Percentiles rank a stretch among this genome's conserved stretches.
Conservation (phyloP, 305 asterid genomes). For the Withania somnifera region DNA sequence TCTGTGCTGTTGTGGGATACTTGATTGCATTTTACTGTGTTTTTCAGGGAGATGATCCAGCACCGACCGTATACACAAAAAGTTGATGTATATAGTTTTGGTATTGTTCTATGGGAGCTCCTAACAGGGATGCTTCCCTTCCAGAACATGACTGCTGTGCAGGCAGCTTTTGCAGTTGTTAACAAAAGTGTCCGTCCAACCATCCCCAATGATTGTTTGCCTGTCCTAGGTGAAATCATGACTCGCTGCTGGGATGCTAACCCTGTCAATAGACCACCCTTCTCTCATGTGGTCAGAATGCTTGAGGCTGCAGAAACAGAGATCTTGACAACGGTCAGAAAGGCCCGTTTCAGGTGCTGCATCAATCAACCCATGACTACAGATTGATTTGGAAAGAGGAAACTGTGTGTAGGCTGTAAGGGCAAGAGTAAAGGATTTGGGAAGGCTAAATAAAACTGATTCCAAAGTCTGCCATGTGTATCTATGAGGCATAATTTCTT, state of each 20-base stretch:
- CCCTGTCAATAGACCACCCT: constrained; percentile 82
- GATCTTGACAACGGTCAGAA: constrained; percentile 75
- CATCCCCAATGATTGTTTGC: constrained; percentile 71
- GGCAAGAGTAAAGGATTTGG: constrained; percentile 19
- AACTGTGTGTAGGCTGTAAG: constrained; percentile 20
- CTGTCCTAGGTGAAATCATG: constrained; percentile 76
- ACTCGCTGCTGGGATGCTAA: constrained; percentile 85
- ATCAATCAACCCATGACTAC: constrained; percentile 78
- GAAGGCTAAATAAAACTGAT: constrained; percentile 22
- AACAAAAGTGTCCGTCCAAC: constrained; percentile 88
- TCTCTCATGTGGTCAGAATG: constrained; percentile 73
- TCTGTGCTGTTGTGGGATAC: neutral
- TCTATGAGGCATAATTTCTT: constrained; percentile 57
- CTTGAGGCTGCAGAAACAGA: constrained; percentile 88
- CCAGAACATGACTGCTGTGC: constrained; percentile 93
- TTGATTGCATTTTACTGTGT: constrained; percentile 9
- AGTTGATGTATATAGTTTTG: constrained; percentile 93
- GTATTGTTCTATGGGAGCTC: constrained; percentile 95
- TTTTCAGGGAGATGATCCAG: constrained; percentile 93
- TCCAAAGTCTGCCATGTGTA: constrained; percentile 40
- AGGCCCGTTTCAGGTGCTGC: constrained; percentile 99
- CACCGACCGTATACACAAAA: constrained; percentile 91
- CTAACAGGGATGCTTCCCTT: constrained; percentile 91
- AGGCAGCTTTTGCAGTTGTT: constrained; percentile 96
- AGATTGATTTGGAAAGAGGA: constrained; percentile 31